Percentiles rank a stretch among this genome's conserved stretches.
phyloP scores from a whole-genome alignment of 768 basidiomycete species.

The Saitozyma sp. region DNA sequence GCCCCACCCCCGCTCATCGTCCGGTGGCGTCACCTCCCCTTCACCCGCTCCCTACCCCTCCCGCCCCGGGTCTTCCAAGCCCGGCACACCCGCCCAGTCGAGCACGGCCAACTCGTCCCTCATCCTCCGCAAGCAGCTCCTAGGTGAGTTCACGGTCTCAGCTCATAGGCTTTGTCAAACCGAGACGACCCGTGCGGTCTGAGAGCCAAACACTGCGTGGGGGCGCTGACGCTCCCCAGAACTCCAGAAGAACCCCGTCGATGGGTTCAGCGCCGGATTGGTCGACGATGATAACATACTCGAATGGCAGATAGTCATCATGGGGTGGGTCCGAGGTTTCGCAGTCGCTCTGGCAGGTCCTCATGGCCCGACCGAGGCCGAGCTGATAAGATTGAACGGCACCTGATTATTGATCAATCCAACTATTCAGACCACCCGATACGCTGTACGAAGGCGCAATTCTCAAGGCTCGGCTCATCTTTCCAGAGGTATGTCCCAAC shows the following conservation, averaged over 20 bases:
- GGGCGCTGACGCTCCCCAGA: slow-evolving; percentile 55
- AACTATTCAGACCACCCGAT: slow-evolving; percentile 70
- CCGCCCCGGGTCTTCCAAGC: slow-evolving; percentile 35
- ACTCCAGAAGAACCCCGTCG: slow-evolving; percentile 87
- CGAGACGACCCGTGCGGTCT: neutral
- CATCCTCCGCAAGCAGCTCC: slow-evolving; percentile 46
- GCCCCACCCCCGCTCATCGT: slow-evolving; percentile 12
- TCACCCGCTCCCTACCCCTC: slow-evolving; percentile 18
- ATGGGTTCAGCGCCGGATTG: slow-evolving; percentile 96
- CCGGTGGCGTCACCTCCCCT: slow-evolving; percentile 4
- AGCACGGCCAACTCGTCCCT: slow-evolving; percentile 29
- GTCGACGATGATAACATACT: slow-evolving; percentile 92
- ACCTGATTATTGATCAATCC: neutral
- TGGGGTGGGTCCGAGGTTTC: slow-evolving; percentile 63
- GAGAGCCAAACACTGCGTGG: neutral
- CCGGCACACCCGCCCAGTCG: slow-evolving; percentile 31
- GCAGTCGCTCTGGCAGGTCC: neutral
- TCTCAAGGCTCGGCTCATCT: slow-evolving; percentile 84
- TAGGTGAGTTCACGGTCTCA: slow-evolving; percentile 26
- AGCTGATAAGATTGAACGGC: no score
- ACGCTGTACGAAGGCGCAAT: slow-evolving; percentile 97
- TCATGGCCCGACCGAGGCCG: no score
- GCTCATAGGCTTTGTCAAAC: neutral
- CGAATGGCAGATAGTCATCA: slow-evolving; percentile 95
- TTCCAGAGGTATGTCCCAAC: slow-evolving; percentile 61